Conservation (phyloP, 352 stramenopile species). For the Globisporangium ultimum region DNA sequence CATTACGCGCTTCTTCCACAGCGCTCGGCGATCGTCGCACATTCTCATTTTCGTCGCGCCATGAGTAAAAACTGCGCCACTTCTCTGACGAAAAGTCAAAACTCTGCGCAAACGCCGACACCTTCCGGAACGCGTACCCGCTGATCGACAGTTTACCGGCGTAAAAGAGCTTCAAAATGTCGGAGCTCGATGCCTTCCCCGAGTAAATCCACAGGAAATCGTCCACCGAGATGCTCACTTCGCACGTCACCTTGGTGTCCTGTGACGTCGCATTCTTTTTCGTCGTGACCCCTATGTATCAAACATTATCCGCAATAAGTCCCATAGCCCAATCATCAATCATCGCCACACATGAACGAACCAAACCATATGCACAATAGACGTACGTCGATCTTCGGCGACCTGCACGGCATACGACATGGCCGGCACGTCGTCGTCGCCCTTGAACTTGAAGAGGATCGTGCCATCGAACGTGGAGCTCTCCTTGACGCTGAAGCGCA, state of each 20-base stretch:
- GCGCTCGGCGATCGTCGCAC: constrained; percentile 25
- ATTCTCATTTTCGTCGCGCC: constrained; percentile 39
- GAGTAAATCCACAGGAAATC: constrained; percentile 88
- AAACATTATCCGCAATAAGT: neutral
- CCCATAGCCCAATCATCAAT: constrained; percentile 1
- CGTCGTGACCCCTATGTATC: constrained; percentile 38
- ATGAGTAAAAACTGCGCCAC: constrained; percentile 77
- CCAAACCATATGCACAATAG: neutral
- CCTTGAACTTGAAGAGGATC: constrained; percentile 85
- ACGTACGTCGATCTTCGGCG: constrained; percentile 33
- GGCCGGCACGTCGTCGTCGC: constrained; percentile 30
- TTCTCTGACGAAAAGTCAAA: constrained; percentile 85
- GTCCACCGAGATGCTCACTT: constrained; percentile 83
- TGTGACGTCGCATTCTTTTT: constrained; percentile 46
- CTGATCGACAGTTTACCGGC: constrained; percentile 70
- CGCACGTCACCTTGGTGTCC: constrained; percentile 53
- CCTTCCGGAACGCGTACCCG: constrained; percentile 77
- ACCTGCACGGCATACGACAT: constrained; percentile 72
- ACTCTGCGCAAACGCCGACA: constrained; percentile 78
- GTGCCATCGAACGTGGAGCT: constrained; percentile 67
- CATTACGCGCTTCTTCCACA: constrained; percentile 38
- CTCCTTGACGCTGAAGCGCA: constrained; percentile 80
- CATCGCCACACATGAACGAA: constrained; percentile 6
- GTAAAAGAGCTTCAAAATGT: constrained; percentile 82
- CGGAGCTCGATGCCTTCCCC: constrained; percentile 71